These are phyloP conservation scores for Gossypium schwendimanii DNA, from an alignment of 441 rosid species.

Conservation along the genomic window DNA sequence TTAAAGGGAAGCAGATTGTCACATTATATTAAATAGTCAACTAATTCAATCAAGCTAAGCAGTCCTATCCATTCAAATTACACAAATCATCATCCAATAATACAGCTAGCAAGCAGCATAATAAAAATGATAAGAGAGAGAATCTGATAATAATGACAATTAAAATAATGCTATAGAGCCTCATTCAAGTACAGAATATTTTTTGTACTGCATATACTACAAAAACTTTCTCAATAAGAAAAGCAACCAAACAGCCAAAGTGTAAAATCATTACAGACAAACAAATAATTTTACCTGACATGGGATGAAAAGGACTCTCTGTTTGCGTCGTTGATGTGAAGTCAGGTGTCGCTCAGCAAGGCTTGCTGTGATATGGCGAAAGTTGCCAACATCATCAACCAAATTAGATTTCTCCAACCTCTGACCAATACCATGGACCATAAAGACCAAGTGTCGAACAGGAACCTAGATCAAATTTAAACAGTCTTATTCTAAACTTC, in stretches of 20 bases:
- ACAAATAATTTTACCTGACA: conserved; percentile 62
- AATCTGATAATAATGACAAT: not conserved
- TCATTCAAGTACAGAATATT: not conserved
- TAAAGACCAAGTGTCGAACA: conserved; percentile 87
- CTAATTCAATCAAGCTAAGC: not conserved
- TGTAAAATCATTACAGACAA: not conserved
- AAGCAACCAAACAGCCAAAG: not conserved
- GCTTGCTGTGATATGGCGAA: conserved; percentile 73
- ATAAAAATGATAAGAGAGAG: not conserved
- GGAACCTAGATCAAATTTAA: conserved; percentile 61
- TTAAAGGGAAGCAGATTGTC: not conserved
- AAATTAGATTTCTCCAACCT: conserved; percentile 94
- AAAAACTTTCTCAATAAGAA: not conserved
- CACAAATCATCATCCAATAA: not conserved
- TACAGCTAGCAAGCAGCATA: not conserved
- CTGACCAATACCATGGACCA: conserved; percentile 99
- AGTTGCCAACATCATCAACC: conserved; percentile 91
- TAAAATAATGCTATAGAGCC: not conserved
- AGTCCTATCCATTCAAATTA: not conserved
- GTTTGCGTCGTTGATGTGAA: conserved; percentile 63
- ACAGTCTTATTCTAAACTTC: not conserved
- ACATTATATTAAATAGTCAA: not conserved
- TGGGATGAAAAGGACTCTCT: conserved; percentile 90
- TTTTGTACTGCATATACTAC: not conserved
- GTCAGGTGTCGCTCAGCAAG: conserved; percentile 80